Evolutionary conservation across 345 rosid genomes (phyloP), one percentile per base, ranked within the genome.

Genomic region (Orychophragmus violaceus): DNA sequence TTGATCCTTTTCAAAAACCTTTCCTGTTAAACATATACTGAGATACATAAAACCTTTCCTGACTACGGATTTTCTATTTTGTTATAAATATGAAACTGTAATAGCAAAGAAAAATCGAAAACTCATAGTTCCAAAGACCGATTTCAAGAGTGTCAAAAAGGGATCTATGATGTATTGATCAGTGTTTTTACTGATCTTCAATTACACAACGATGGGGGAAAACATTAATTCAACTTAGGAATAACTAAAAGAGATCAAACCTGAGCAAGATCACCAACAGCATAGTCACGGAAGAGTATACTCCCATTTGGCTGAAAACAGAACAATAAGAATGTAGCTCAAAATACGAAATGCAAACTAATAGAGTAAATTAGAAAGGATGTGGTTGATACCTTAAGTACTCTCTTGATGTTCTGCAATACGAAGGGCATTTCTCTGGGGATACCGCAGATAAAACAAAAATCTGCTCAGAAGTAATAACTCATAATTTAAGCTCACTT

Each of bases 241-340:
- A 59, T 21, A 66, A 17, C 17, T 17, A 17, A 42, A 66, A 48
- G 48, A 42, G 46, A 62, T 36, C 65, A 68, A 77, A 93, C 96
- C 97, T 90, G 97, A 59, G 97, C 97, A 75, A 93, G 95, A 80
- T 90, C 94, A 11, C 96, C 98, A 19, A 77, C 67, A 50, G 96
- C 96, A 78, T 88, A 90, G 74, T 93, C 98, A 28, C 97, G 87
- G 75, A 93, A 80, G 55, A 93, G 89, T 67, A 90, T 80, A 37
- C 71, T 71, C 60, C 96, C 96, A 72, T 80, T 72, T 51, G 96
- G 89, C 97, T 91, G 84, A 71, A 68, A 77, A 49, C 55, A 63
- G 30, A 58, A 59, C 19, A 23, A 59, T 19, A 46, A 39, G 27
- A 61, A 41, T 17, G 49, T 39, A 44, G 29, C 8, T 45, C 13